Percentiles rank a stretch among this genome's conserved stretches.
These are phyloP conservation scores for Pseudogymnoascus sp. DNA, from an alignment of 2,329 filamentous ascomycete species.

Conservation along the genomic window DNA sequence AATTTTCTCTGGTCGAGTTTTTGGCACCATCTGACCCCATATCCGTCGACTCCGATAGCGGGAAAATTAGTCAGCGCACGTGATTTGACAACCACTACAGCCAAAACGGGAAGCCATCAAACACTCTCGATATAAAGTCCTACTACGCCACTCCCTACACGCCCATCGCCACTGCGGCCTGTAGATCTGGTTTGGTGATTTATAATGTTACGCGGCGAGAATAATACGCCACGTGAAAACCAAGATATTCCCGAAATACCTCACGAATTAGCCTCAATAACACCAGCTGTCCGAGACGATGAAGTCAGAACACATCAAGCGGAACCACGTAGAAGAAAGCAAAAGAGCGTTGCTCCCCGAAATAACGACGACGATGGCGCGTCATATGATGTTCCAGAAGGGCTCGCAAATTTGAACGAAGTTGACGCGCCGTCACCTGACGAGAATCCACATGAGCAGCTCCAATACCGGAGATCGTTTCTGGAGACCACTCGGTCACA, in stretches of 20 bases:
- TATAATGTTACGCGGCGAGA: background rate
- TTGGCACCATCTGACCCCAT: background rate
- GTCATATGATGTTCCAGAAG: slow-evolving; percentile 11
- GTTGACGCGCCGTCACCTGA: slow-evolving; percentile 12
- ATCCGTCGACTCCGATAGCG: background rate
- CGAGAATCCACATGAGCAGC: slow-evolving; percentile 13
- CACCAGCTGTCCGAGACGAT: background rate
- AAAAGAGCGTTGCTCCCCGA: background rate
- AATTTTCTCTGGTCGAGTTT: background rate
- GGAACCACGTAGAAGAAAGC: background rate
- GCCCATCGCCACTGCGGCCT: background rate
- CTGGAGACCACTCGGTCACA: slow-evolving; percentile 12
- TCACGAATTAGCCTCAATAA: background rate
- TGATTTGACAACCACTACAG: background rate
- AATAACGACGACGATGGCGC: background rate
- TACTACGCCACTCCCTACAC: background rate
- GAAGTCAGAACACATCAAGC: background rate
- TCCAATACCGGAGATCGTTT: slow-evolving; percentile 10
- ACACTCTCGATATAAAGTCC: background rate
- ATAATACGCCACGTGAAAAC: background rate
- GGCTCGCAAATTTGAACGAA: slow-evolving; percentile 12
- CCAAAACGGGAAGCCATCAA: background rate
- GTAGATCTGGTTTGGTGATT: background rate
- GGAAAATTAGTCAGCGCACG: slow-evolving; percentile 3
- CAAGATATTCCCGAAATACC: background rate